These are phyloP conservation scores for Leucosporidium scottii DNA, from an alignment of 768 basidiomycete genomes.

Conservation along the genomic window DNA sequence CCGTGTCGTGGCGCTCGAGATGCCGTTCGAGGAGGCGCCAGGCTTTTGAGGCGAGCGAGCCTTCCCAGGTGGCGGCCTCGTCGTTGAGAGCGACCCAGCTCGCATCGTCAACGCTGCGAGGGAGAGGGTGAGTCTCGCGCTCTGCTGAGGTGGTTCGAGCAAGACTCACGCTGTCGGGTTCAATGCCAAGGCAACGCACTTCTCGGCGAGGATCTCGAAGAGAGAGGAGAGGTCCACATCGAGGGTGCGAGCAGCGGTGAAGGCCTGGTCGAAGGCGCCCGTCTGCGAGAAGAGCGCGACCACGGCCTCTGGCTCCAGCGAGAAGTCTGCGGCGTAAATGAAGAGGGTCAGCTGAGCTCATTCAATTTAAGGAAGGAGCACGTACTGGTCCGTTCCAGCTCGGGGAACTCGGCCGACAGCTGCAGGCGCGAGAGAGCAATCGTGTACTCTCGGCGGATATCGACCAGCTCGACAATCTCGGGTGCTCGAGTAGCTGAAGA, in stretches of 20 bases:
- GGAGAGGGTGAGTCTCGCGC: slow-evolving; percentile 2
- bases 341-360: not conserved
- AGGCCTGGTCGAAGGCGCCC: slow-evolving; percentile 70
- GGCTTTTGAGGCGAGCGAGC: slow-evolving; percentile 66
- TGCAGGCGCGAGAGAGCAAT: slow-evolving; percentile 70
- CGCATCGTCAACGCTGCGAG: slow-evolving; percentile 58
- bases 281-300: slow-evolving; percentile 70
- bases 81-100: slow-evolving; percentile 74
- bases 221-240: slow-evolving; percentile 80
- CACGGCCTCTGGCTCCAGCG: slow-evolving; percentile 50
- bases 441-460: slow-evolving; percentile 67
- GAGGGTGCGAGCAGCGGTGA: slow-evolving; percentile 65
- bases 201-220: slow-evolving; percentile 65
- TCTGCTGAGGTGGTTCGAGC: not conserved
- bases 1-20: slow-evolving; percentile 67
- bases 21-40: slow-evolving; percentile 82
- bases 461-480: slow-evolving; percentile 69
- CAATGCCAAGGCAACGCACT: slow-evolving; percentile 65
- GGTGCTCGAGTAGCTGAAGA: slow-evolving; percentile 49
- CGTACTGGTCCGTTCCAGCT: slow-evolving; percentile 56
- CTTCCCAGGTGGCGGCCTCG: slow-evolving; percentile 73
- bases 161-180: slow-evolving; percentile 43
- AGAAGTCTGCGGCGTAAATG: slow-evolving; percentile 34
- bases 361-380: not conserved
- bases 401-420: slow-evolving; percentile 61